phyloP scores from a whole-genome alignment of 768 basidiomycete species.

The Tylopilus rubrobrunneus region DNA sequence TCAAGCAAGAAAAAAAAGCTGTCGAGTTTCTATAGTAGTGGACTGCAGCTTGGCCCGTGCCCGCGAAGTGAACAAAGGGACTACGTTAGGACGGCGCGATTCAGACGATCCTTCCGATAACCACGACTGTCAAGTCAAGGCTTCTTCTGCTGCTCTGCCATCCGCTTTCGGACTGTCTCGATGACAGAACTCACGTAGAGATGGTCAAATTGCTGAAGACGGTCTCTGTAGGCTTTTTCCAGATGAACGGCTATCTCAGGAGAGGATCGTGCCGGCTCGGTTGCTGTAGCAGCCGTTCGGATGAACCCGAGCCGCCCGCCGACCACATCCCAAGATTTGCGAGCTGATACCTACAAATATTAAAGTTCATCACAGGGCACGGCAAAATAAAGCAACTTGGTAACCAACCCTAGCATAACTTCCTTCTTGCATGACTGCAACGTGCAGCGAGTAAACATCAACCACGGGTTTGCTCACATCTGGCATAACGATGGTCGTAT shows the following conservation, averaged over 20 bases:
- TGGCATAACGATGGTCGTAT: constrained; percentile 28
- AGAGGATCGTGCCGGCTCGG: constrained; percentile 23
- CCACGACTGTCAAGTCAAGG: constrained; percentile 13
- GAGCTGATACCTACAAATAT: constrained; percentile 19
- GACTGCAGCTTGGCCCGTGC: neutral
- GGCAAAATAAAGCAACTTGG: constrained; percentile 1
- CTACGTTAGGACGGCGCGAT: neutral
- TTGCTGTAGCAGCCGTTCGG: constrained; percentile 19
- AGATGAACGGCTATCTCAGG: constrained; percentile 24
- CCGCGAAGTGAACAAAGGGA: neutral
- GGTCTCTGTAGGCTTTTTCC: constrained; percentile 26
- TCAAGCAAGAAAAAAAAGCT: constrained; percentile 4
- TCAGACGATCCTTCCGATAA: constrained; percentile 5
- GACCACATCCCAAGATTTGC: constrained; percentile 27
- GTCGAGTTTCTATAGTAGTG: constrained; percentile 15
- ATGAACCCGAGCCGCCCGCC: constrained; percentile 26
- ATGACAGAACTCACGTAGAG: constrained; percentile 31
- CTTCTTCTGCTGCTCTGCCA: constrained; percentile 31
- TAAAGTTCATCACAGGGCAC: neutral
- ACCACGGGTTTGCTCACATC: constrained; percentile 23
- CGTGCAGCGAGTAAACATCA: constrained; percentile 29
- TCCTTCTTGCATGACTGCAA: constrained; percentile 32
- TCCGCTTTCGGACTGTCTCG: constrained; percentile 31
- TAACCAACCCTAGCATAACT: constrained; percentile 26
- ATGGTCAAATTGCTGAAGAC: constrained; percentile 31